These are phyloP conservation scores for Monascus purpureus DNA, from an alignment of 495 filamentous ascomycete genomes.

Conservation along the genomic window DNA sequence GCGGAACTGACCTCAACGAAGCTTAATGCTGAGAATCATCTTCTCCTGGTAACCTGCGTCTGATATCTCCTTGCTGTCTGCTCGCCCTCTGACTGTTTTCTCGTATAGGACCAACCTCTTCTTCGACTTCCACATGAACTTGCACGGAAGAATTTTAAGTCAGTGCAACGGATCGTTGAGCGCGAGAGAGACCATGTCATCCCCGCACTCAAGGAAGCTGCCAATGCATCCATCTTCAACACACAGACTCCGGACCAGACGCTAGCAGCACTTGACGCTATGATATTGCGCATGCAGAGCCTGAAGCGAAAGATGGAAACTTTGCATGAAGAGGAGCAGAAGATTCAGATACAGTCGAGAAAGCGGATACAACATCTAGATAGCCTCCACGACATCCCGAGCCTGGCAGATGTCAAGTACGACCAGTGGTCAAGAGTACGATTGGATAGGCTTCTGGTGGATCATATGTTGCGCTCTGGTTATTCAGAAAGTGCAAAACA, in stretches of 20 bases:
- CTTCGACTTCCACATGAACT: conserved; percentile 85
- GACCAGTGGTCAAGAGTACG: conserved; percentile 75
- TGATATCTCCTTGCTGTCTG: neutral
- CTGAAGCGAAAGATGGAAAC: conserved; percentile 75
- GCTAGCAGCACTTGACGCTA: conserved; percentile 62
- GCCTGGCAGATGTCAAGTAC: conserved; percentile 82
- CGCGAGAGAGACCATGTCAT: conserved; percentile 59
- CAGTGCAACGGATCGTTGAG: conserved; percentile 69
- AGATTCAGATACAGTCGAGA: conserved; percentile 54
- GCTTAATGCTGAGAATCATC: conserved; percentile 59
- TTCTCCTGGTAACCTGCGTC: conserved; percentile 44
- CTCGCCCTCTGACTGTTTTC: too few relatives aligned
- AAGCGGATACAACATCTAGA: conserved; percentile 69
- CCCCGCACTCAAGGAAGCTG: conserved; percentile 51
- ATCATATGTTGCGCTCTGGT: conserved; percentile 76
- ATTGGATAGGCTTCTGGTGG: conserved; percentile 73
- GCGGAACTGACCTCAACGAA: conserved; percentile 46
- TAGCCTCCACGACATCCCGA: conserved; percentile 64
- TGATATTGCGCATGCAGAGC: conserved; percentile 70
- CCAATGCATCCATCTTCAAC: conserved; percentile 49
- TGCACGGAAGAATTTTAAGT: conserved; percentile 83
- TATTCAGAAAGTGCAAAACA: conserved; percentile 64
- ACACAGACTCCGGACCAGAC: conserved; percentile 50
- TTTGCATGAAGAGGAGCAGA: conserved; percentile 63
- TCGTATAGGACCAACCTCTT: conserved; percentile 82